phyloP scores from a whole-genome alignment of 192 early-diverging fungal species.

The Kickxella alabastrina region DNA sequence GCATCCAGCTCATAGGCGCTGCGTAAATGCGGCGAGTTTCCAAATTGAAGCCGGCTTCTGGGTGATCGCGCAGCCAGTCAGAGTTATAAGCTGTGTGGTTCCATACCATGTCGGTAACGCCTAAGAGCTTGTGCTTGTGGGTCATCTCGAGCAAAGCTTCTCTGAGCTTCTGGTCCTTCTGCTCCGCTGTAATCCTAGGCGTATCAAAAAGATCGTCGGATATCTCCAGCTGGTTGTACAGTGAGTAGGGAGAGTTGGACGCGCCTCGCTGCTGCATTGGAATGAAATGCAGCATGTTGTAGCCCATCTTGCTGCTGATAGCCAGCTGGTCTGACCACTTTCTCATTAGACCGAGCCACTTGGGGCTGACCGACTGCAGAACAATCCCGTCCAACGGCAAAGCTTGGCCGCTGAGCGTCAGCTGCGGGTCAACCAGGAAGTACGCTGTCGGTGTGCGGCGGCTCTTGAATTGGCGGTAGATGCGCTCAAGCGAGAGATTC shows the following conservation, averaged over 20 bases:
- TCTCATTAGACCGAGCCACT: slow-evolving; percentile 86
- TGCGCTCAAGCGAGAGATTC: slow-evolving; percentile 36
- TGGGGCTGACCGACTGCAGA: slow-evolving; percentile 89
- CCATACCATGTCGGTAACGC: slow-evolving; percentile 94
- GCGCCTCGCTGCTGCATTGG: slow-evolving; percentile 85
- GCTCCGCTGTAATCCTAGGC: slow-evolving; percentile 38
- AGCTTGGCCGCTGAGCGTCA: slow-evolving; percentile 55
- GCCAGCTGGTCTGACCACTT: slow-evolving; percentile 75
- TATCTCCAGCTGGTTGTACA: slow-evolving; percentile 90
- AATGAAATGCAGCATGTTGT: slow-evolving; percentile 99
- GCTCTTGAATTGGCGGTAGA: slow-evolving; percentile 30
- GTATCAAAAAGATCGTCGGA: slow-evolving; percentile 81
- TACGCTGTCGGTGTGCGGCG: slow-evolving; percentile 54
- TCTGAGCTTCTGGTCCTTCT: slow-evolving; percentile 61
- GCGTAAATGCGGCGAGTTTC: slow-evolving; percentile 89
- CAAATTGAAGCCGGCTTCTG: slow-evolving; percentile 96
- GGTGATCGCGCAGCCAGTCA: slow-evolving; percentile 92
- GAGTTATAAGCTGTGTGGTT: slow-evolving; percentile 96
- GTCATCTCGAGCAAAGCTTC: slow-evolving; percentile 58
- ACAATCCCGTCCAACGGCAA: slow-evolving; percentile 87
- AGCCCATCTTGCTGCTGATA: slow-evolving; percentile 69
- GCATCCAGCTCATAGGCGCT: slow-evolving; percentile 92
- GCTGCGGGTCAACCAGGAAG: slow-evolving; percentile 87
- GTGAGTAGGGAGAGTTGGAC: slow-evolving; percentile 98
- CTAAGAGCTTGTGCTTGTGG: slow-evolving; percentile 67